These are phyloP conservation scores for Penicillium odoratum DNA, from an alignment of 495 filamentous ascomycete species.

Conservation along the genomic window DNA sequence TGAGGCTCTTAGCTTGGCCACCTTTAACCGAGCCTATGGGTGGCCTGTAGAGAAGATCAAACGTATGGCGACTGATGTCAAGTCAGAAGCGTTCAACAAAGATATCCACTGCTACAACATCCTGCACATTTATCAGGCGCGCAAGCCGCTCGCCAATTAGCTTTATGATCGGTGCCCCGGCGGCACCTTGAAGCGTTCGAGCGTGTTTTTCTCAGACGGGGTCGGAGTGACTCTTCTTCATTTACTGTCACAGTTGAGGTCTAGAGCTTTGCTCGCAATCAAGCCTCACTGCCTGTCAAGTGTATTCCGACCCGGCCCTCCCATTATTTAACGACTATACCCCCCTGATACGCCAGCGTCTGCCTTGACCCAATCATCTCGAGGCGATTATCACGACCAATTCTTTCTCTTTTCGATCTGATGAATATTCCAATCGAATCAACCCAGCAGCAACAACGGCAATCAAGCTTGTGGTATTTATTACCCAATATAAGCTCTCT, in stretches of 20 bases:
- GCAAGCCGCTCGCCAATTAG: constrained; percentile 33
- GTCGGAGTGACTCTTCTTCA: not conserved
- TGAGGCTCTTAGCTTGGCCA: constrained; percentile 70
- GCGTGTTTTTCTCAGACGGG: not conserved
- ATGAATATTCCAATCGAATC: not conserved
- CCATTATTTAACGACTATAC: not conserved
- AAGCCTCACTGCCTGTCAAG: not conserved
- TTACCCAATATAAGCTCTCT: not conserved
- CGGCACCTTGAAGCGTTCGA: not conserved
- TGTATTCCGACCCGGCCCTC: not conserved
- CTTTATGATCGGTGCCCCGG: not conserved
- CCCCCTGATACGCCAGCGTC: not conserved
- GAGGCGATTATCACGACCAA: not conserved
- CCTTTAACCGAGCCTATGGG: constrained; percentile 65
- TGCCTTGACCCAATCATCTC: not conserved
- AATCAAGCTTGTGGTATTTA: not conserved
- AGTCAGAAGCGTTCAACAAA: constrained; percentile 67
- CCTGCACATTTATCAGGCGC: constrained; percentile 57
- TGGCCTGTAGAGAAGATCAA: constrained; percentile 68
- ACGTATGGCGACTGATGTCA: constrained; percentile 61
- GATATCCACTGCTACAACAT: constrained; percentile 72
- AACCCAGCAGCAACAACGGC: not conserved
- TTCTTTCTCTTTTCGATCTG: not conserved
- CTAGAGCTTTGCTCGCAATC: not conserved
- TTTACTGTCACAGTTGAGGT: not conserved